These are phyloP conservation scores for Escovopsis sp. DNA, from an alignment of 2,329 filamentous ascomycete genomes.

Conservation along the genomic window DNA sequence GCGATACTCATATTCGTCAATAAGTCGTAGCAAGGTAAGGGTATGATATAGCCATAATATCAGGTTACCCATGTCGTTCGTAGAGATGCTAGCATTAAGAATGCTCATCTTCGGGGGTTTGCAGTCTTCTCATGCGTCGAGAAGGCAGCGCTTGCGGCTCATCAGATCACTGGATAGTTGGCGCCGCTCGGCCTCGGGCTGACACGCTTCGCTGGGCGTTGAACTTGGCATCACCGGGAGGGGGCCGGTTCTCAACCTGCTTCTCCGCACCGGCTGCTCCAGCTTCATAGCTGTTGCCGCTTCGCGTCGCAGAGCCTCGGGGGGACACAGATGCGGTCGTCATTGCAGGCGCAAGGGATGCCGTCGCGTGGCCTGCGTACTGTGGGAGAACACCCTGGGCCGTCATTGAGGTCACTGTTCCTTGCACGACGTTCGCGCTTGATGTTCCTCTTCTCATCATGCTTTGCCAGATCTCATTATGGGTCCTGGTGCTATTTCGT, in stretches of 20 bases:
- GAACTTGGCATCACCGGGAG: conserved; percentile 9
- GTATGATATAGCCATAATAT: conserved; percentile 6
- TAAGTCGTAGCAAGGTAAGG: conserved; percentile 10
- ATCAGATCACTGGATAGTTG: conserved; percentile 1
- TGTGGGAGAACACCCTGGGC: conserved; percentile 40
- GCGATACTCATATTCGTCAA: conserved; percentile 6
- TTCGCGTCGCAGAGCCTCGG: conserved; percentile 15
- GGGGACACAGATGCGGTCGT: conserved; percentile 23
- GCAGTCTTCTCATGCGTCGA: background rate
- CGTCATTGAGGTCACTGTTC: conserved; percentile 37
- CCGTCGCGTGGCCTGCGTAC: conserved; percentile 36
- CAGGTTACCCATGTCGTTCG: conserved; percentile 15
- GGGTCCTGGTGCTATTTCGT: conserved; percentile 22
- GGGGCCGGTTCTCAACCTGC: conserved; percentile 31
- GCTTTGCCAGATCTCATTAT: conserved; percentile 32
- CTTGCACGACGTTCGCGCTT: conserved; percentile 29
- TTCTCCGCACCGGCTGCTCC: conserved; percentile 17
- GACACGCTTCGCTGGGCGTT: conserved; percentile 3
- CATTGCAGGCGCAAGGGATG: conserved; percentile 31
- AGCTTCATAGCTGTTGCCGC: conserved; percentile 11
- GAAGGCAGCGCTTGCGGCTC: background rate
- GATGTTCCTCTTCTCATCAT: conserved; percentile 38
- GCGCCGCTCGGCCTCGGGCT: background rate
- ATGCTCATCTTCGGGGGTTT: conserved; percentile 15
- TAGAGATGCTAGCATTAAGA: conserved; percentile 20